These are phyloP conservation scores for Daldinia vernicosa DNA, from an alignment of 495 filamentous ascomycete species.

Conservation along the genomic window DNA sequence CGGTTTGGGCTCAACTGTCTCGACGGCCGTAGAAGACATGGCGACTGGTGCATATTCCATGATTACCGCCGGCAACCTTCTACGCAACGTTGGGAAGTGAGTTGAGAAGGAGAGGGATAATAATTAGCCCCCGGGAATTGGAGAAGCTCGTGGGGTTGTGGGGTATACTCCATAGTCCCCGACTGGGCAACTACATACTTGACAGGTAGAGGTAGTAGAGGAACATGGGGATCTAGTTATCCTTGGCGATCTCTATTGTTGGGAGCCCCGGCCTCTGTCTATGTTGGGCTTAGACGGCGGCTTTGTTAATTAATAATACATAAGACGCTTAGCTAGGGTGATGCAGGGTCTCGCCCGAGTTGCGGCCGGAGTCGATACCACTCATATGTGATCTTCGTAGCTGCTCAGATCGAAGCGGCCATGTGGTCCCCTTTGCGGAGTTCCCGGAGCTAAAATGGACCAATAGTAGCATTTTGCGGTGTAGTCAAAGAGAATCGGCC, in stretches of 20 bases:
- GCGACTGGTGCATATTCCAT: slow-evolving; percentile 34
- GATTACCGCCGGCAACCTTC: slow-evolving; percentile 7
- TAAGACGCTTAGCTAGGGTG: slow-evolving; percentile 1
- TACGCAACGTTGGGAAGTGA: slow-evolving; percentile 6
- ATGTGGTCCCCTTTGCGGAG: slow-evolving; percentile 18
- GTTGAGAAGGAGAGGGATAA: slow-evolving; percentile 19
- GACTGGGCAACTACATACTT: neutral
- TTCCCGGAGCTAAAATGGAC: slow-evolving; percentile 5
- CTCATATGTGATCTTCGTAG: slow-evolving; percentile 8
- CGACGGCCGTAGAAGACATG: slow-evolving; percentile 28
- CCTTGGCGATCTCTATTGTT: slow-evolving; percentile 33
- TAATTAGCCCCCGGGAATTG: slow-evolving; percentile 37
- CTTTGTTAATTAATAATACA: slow-evolving; percentile 12
- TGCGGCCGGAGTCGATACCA: slow-evolving; percentile 24
- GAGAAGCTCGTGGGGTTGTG: slow-evolving; percentile 45
- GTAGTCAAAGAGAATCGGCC: slow-evolving; percentile 7
- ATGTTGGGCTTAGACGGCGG: slow-evolving; percentile 7
- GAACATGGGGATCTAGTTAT: slow-evolving; percentile 28
- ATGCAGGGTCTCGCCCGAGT: slow-evolving; percentile 27
- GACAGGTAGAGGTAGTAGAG: slow-evolving; percentile 5
- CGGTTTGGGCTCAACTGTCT: slow-evolving; percentile 35
- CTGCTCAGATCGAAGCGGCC: slow-evolving; percentile 16
- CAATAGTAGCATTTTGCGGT: slow-evolving; percentile 15
- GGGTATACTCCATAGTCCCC: slow-evolving; percentile 37
- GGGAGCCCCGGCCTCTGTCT: slow-evolving; percentile 13